Conservation (phyloP, 2,329 filamentous ascomycete species). For the Myriosclerotinia curreyana region DNA sequence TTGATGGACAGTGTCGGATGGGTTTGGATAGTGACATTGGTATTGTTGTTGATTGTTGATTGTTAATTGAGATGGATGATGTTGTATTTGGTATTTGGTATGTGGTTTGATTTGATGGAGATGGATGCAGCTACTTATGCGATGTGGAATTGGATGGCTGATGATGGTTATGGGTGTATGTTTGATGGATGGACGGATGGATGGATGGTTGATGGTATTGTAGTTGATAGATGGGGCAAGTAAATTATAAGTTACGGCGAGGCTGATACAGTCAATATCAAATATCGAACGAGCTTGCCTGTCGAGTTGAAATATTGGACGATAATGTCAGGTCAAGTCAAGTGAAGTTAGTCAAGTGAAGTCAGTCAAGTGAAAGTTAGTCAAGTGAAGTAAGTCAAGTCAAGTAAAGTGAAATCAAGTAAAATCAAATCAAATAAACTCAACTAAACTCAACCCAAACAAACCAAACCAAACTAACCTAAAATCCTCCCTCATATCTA, state of each 20-base stretch:
- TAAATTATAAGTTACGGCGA: not conserved
- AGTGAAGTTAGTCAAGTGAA: not conserved
- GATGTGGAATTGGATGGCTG: not conserved
- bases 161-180: not conserved
- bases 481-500: too few species aligned
- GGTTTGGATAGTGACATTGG: constrained; percentile 14
- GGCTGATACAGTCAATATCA: not conserved
- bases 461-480: too few species aligned
- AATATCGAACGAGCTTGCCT: not conserved
- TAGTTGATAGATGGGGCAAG: not conserved
- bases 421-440: too few species aligned
- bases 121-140: not conserved
- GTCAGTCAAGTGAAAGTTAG: not conserved
- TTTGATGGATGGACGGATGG: not conserved
- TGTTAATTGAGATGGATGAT: not conserved
- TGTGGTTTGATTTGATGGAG: too few species aligned
- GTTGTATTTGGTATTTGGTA: too few species aligned
- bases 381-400: not conserved
- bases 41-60: not conserved
- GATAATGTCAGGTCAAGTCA: not conserved
- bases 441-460: too few species aligned
- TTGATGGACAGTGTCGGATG: constrained; percentile 8
- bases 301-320: not conserved
- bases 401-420: too few species aligned
- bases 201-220: too few species aligned